These are phyloP conservation scores for Chlamydomonas sphaeroides DNA, from an alignment of 139 green algal genomes.

Conservation along the genomic window DNA sequence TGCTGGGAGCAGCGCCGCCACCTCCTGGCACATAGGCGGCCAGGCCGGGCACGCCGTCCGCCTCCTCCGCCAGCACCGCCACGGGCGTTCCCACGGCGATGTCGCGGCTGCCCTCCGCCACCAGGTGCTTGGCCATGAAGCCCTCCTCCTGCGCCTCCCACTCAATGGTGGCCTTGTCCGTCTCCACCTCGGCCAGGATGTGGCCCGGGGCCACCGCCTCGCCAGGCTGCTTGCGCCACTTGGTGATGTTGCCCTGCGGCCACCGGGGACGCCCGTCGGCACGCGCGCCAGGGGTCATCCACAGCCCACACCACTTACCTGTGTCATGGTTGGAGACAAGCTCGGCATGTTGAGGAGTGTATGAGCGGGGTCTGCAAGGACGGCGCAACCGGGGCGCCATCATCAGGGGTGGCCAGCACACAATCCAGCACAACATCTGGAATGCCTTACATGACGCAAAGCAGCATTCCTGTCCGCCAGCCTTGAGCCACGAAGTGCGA, in stretches of 20 bases:
- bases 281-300: too few relatives aligned
- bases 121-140: constrained; percentile 73
- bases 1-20: too few relatives aligned
- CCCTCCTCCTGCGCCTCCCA: constrained; percentile 81
- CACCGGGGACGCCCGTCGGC: too few relatives aligned
- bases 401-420: neutral
- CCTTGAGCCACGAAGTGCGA: too few relatives aligned
- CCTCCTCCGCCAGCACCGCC: constrained; percentile 86
- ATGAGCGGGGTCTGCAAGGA: constrained; percentile 58
- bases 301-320: constrained; percentile 54
- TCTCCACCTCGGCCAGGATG: constrained; percentile 91
- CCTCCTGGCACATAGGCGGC: neutral
- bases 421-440: neutral
- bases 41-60: constrained; percentile 79
- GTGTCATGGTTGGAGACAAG: constrained; percentile 92
- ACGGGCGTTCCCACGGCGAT: constrained; percentile 66
- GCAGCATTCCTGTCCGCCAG: too few relatives aligned
- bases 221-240: constrained; percentile 83
- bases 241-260: constrained; percentile 84
- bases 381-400: neutral
- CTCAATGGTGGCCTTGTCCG: constrained; percentile 92
- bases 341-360: constrained; percentile 85
- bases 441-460: constrained; percentile 23
- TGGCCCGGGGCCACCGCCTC: constrained; percentile 58
- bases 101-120: constrained; percentile 64